phyloP scores from a whole-genome alignment of 108 stramenopile species.

The Ochromonas danica region DNA sequence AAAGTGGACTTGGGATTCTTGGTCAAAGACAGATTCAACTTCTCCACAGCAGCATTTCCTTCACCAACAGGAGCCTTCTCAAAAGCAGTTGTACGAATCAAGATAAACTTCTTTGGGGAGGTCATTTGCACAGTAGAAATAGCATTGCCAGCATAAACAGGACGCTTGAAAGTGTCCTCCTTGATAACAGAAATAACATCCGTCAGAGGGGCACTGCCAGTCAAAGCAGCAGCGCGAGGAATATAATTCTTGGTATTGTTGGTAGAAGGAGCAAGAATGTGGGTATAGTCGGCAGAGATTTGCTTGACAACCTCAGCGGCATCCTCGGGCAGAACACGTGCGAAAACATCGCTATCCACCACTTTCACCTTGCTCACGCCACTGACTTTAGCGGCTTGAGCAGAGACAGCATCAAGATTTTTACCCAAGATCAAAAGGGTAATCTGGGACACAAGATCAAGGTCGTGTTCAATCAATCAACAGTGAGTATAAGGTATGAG shows the following conservation, averaged over 20 bases:
- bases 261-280: conserved; percentile 72
- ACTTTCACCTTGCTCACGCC: conserved; percentile 38
- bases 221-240: conserved; percentile 86
- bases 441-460: background rate
- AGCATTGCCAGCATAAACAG: conserved; percentile 99
- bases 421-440: conserved; percentile 39
- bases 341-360: conserved; percentile 24
- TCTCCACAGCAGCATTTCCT: conserved; percentile 62
- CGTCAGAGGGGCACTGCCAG: conserved; percentile 80
- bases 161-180: conserved; percentile 82
- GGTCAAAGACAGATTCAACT: conserved; percentile 57
- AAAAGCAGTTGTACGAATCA: conserved; percentile 82
- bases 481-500: background rate
- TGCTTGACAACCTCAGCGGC: conserved; percentile 55
- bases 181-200: conserved; percentile 83
- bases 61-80: conserved; percentile 81
- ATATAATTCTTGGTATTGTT: conserved; percentile 88
- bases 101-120: conserved; percentile 25
- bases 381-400: conserved; percentile 29
- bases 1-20: conserved; percentile 57
- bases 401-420: conserved; percentile 3
- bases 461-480: background rate
- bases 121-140: conserved; percentile 82
- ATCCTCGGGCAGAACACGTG: conserved; percentile 39
- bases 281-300: conserved; percentile 56